Conservation (phyloP, 345 rosid species). For the Eucalyptus tenuipes region DNA sequence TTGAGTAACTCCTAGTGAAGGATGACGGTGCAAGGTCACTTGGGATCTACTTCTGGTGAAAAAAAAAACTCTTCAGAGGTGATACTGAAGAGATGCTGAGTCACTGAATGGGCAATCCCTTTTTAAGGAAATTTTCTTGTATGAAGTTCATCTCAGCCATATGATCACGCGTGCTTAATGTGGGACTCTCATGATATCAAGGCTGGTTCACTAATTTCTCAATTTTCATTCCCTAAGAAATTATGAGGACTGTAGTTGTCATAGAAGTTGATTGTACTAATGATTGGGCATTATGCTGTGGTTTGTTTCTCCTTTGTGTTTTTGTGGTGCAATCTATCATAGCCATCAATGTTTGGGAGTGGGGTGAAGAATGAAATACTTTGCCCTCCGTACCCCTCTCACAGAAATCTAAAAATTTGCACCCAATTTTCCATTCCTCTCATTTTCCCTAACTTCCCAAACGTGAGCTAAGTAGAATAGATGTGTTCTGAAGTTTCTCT, state of each 20-base stretch:
- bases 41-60: background rate
- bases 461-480: background rate
- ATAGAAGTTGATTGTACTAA: background rate
- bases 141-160: background rate
- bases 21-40: background rate
- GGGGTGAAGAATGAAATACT: background rate
- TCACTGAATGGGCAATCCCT: background rate
- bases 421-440: background rate
- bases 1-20: background rate
- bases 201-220: background rate
- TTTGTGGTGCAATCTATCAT: background rate
- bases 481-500: background rate
- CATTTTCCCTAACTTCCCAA: background rate
- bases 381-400: background rate
- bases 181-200: background rate
- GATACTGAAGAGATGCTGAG: background rate
- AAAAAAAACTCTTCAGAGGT: background rate
- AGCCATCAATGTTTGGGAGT: background rate
- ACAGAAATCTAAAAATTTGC: background rate
- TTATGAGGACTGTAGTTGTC: background rate
- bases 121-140: background rate
- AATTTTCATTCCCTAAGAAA: background rate
- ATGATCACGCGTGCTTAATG: background rate
- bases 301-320: background rate
- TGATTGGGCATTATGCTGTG: background rate